Evolutionary conservation across 139 green algal genomes (phyloP), one percentile per base, ranked within the genome.

Genomic region (Choricystis sp.): DNA sequence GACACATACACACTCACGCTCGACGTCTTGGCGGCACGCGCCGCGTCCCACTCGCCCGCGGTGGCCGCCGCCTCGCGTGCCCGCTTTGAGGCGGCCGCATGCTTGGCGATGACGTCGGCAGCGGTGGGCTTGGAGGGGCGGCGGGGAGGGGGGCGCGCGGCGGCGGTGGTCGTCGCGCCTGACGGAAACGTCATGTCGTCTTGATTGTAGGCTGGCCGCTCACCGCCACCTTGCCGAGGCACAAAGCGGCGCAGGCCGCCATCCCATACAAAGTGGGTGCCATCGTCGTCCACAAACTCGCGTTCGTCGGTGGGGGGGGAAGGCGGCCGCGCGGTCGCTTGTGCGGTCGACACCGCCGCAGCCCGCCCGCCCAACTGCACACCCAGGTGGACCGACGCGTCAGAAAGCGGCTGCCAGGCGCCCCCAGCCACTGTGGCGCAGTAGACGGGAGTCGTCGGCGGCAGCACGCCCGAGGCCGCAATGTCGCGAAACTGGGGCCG

Each of bases 1-100:
- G 76, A 88, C 21, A 98, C 80, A 66, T 97, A 98, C 67, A 98
- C 90, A 63, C 73, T 89, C 25, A 87, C 96, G 79, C 94, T 98
- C 58, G 78, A 71, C 70, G 89, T 90, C n/a, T n/a, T n/a, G n/a
- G n/a, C n/a, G n/a, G n/a, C n/a, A n/a, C n/a, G n/a, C 16, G 94
- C 69, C n/a, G 90, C 79, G 63, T 91, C 85, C 88, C 88, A 95
- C 26, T 65, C 66, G 16, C 52, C 31, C 28, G 16, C 65, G 3
- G 25, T n/a, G 2, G 29, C 61, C 22, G 57, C n/a, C 31, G 65
- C 56, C 60, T 72, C 31, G 58, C 66, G 23, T 67, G 70, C 56
- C 29, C 57, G 60, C 58, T 64, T 26, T 16, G 24, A 61, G n/a
- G 48, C 66, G 55, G 70, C 65, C 22, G n/a, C 60, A 59, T 71